Conservation (phyloP, 2,329 filamentous ascomycete species). For the Colletotrichum cereale region DNA sequence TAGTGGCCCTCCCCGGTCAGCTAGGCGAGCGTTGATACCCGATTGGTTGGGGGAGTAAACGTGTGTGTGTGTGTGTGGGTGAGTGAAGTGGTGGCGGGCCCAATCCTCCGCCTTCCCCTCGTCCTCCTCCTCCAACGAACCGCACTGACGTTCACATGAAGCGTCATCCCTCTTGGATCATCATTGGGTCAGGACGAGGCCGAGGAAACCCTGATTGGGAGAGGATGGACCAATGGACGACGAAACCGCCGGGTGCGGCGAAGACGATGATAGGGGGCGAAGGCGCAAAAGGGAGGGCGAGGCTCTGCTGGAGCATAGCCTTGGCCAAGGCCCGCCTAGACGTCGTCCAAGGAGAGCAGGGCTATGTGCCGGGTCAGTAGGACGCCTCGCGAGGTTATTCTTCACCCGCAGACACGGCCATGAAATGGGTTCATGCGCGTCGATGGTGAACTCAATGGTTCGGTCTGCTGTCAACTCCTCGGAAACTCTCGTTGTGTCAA, state of each 20-base stretch:
- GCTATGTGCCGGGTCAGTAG: neutral
- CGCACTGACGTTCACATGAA: constrained; percentile 30
- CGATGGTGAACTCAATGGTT: neutral
- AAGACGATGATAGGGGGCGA: neutral
- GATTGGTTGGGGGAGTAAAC: constrained; percentile 19
- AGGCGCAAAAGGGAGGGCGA: neutral
- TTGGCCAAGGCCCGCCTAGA: neutral
- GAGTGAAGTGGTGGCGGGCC: neutral
- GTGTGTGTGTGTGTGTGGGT: constrained; percentile 8
- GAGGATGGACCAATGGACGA: neutral
- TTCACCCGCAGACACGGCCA: constrained; percentile 4
- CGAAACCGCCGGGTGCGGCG: neutral
- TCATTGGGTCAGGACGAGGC: constrained; percentile 18
- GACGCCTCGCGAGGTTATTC: neutral
- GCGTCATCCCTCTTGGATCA: constrained; percentile 32
- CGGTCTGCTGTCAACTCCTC: neutral
- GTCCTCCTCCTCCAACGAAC: constrained; percentile 6
- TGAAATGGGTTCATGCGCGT: constrained; percentile 15
- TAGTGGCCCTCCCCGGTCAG: constrained; percentile 17
- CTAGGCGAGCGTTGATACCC: constrained; percentile 11
- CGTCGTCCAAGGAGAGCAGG: neutral
- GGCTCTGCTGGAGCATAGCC: constrained; percentile 2
- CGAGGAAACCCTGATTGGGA: constrained; percentile 6
- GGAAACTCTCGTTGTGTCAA: neutral
- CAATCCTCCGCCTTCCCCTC: neutral